Evolutionary conservation across 257 asterid genomes (phyloP), one percentile per base, ranked within the genome.

Genomic region (Solanum etuberosum): DNA sequence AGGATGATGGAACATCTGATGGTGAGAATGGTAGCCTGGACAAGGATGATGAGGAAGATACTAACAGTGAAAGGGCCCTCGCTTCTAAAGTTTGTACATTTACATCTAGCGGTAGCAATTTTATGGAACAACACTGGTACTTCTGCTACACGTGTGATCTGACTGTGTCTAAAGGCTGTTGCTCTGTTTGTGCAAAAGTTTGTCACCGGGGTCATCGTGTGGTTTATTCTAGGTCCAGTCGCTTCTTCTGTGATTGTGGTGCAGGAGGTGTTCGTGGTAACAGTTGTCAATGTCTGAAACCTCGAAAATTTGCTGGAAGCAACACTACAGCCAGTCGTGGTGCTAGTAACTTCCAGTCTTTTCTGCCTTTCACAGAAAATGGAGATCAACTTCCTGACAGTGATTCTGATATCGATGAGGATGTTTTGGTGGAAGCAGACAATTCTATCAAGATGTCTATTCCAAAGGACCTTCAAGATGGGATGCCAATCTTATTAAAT

Each of bases 91-190:
- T 97, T 87, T 97, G 99, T 87, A 96, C 99, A 76, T 97, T 97
- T 76, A 97, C 99, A 31, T 97, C 99, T 85, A 97, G 99, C 84
- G 99, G 99, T 83, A 97, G 99, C 92, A 97, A 97, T 90, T 97
- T 97, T 89, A 97, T 97, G 99, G 99, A 97, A 88, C 99, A 97
- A 73, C 99, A 97, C 87, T 97, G 99, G 99, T 97, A 97, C 91
- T 97, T 97, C 91, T 97, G 99, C 90, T 97, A 97, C 90, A 94
- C 99, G 29, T 97, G 99, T 90, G 99, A 97, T 91, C 94, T 97
- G 88, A 96, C 99, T 7, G 98, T 97, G 82, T 95, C 99, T 57
- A 97, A 97, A 91, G 99, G 99, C 86, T 96, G 99, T 89, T 97
- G 99, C 92, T 97, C 99, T 86, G 97, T 97, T 34, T 97, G 99